phyloP scores from a whole-genome alignment of 768 basidiomycete species.

The Leccinum subgranulosum region DNA sequence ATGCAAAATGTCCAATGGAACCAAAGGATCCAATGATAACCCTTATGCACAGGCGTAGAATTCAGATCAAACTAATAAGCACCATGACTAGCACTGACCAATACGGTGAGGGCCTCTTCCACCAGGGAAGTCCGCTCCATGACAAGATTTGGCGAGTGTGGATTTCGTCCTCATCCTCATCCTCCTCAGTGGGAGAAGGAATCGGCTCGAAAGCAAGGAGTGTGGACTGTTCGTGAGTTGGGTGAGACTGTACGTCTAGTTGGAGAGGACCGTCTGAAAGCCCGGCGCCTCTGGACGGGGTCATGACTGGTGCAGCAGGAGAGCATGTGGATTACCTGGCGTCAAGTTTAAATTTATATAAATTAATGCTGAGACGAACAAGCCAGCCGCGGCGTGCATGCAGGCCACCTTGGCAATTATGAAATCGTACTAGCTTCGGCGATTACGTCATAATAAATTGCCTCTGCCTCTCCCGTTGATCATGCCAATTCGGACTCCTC shows the following conservation, averaged over 20 bases:
- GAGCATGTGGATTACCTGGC: not conserved
- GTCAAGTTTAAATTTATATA: too few species aligned
- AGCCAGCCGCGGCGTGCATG: not conserved
- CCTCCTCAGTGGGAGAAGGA: constrained; percentile 8
- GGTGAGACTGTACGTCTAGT: constrained; percentile 43
- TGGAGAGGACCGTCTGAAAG: constrained; percentile 32
- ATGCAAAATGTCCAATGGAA: constrained; percentile 52
- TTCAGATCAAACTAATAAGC: not conserved
- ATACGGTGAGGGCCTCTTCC: constrained; percentile 67
- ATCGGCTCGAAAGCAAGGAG: constrained; percentile 20
- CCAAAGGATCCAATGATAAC: constrained; percentile 52
- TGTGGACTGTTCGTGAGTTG: constrained; percentile 37
- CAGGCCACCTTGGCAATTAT: too few species aligned
- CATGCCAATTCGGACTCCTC: too few species aligned
- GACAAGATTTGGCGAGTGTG: constrained; percentile 28
- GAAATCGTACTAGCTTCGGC: too few species aligned
- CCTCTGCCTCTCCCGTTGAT: too few species aligned
- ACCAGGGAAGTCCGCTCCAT: constrained; percentile 56
- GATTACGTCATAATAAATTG: not conserved
- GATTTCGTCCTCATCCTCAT: constrained; percentile 23
- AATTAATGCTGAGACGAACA: not conserved
- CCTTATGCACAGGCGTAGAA: constrained; percentile 38
- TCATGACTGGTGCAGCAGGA: constrained; percentile 15
- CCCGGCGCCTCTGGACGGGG: constrained; percentile 2
- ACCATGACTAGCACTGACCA: constrained; percentile 48